phyloP scores from a whole-genome alignment of 108 stramenopile genomes.

The Phaeodactylum tricornutum region DNA sequence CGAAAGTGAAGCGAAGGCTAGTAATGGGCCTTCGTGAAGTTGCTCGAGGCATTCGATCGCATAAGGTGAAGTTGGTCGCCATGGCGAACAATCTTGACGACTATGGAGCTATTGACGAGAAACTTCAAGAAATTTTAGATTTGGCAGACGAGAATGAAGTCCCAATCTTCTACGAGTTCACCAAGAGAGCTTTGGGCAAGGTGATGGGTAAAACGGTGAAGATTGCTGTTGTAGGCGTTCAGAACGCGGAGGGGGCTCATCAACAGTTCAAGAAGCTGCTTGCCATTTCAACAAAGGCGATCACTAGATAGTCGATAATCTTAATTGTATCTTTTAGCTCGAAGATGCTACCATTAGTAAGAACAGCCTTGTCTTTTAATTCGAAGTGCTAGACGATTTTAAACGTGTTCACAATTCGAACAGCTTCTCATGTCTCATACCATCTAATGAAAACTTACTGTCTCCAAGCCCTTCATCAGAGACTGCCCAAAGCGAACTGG shows the following conservation, averaged over 20 bases:
- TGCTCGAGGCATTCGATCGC: constrained; percentile 71
- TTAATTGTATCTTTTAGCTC: no score
- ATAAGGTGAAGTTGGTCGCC: constrained; percentile 81
- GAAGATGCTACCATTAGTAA: no score
- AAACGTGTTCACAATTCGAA: no score
- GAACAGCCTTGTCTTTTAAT: no score
- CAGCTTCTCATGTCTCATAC: no score
- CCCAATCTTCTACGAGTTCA: constrained; percentile 81
- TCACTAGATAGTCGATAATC: no score
- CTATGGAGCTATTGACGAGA: constrained; percentile 74
- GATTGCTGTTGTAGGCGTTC: constrained; percentile 82
- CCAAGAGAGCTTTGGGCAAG: constrained; percentile 77
- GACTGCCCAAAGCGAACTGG: no score
- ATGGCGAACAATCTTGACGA: constrained; percentile 91
- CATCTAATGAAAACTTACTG: no score
- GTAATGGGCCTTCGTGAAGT: constrained; percentile 91
- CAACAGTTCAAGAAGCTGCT: constrained; percentile 78
- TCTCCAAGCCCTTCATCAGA: no score
- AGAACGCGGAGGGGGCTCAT: constrained; percentile 88
- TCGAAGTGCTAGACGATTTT: no score
- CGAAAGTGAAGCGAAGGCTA: constrained; percentile 63
- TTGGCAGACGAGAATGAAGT: constrained; percentile 51
- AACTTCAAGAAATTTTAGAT: constrained; percentile 77
- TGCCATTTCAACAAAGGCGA: no score
- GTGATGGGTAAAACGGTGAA: constrained; percentile 83